Evolutionary conservation across 2,329 filamentous ascomycete species (phyloP).

Genomic region (Nigrospora oryzae): DNA sequence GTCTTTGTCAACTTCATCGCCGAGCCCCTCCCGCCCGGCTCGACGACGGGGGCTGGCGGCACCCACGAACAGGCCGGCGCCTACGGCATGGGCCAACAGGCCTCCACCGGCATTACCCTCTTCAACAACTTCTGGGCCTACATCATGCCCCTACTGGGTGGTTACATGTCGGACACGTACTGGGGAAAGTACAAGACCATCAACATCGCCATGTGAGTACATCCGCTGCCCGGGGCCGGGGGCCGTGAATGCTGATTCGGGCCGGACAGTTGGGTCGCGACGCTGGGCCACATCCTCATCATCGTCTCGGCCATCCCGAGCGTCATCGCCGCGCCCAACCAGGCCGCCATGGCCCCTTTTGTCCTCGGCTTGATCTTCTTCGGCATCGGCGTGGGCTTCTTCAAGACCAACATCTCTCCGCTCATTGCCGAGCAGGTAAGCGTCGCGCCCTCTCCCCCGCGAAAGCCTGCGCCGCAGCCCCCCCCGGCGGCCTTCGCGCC

Average conservation of each 20-base stretch:
- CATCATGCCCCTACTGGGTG: constrained; percentile 25
- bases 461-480: no score
- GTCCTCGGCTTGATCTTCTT: constrained; percentile 51
- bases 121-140: constrained; percentile 24
- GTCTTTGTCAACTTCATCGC: constrained; percentile 52
- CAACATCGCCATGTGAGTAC: constrained; percentile 42
- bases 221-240: no score
- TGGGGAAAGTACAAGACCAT: constrained; percentile 57
- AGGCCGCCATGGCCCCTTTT: constrained; percentile 44
- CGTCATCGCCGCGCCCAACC: constrained; percentile 41
- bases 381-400: constrained; percentile 55
- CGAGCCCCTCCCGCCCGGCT: constrained; percentile 44
- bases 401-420: constrained; percentile 60
- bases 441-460: no score
- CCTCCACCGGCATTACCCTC: constrained; percentile 15
- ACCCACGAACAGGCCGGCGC: constrained; percentile 37
- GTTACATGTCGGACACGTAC: constrained; percentile 48
- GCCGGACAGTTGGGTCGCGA: constrained; percentile 24
- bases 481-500: no score
- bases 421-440: constrained; percentile 50
- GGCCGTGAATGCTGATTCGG: no score
- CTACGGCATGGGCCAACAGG: constrained; percentile 34
- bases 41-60: constrained; percentile 40
- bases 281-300: constrained; percentile 50
- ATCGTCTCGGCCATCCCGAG: constrained; percentile 49